Evolutionary conservation across 352 stramenopile genomes (phyloP), one percentile per base, ranked within the genome.

Genomic region (Phytophthora constricta): DNA sequence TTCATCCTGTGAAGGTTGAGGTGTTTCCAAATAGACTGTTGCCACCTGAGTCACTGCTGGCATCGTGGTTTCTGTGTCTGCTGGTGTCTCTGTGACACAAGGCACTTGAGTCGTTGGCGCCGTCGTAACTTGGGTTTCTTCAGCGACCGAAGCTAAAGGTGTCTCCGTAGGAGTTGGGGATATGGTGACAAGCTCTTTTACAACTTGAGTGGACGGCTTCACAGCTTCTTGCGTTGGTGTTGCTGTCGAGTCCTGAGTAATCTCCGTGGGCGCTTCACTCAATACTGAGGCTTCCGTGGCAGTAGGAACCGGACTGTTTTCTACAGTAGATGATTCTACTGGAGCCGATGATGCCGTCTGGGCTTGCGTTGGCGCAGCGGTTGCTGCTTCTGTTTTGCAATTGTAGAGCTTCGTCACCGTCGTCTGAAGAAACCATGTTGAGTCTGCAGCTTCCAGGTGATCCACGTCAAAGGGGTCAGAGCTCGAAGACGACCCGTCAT

Each of bases 361-460:
- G 13, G 28, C 37, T 31, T 47, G 33, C 5, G 33, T 53, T 46
- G 64, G 48, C 17, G 63, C 23, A 17, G 5, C 10, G 5, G 54
- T 61, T 23, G 56, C 16, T 0, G 42, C 43, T 17, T 33, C n/a
- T 19, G 11, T 42, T 5, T 63, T 72, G 59, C 65, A 74, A 13
- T 73, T 64, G n/a, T 51, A 62, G 13, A 70, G 31, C n/a, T 50
- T 53, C 3, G 62, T 51, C 23, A 45, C 25, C 10, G 39, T 75
- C 11, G 72, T 74, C 46, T 82, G 49, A n/a, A 61, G 51, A 50
- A 84, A 82, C 76, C 76, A 84, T n/a, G 37, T 46, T 7, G 69
- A 19, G 16, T 79, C 58, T 10, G 48, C 58, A 28, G 51, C 26
- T n/a, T 25, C 42, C 56, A 45, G 20, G 27, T n/a, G 55, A 22